Conservation (phyloP, 306 rosid genomes). For the Carpinus fangiana region DNA sequence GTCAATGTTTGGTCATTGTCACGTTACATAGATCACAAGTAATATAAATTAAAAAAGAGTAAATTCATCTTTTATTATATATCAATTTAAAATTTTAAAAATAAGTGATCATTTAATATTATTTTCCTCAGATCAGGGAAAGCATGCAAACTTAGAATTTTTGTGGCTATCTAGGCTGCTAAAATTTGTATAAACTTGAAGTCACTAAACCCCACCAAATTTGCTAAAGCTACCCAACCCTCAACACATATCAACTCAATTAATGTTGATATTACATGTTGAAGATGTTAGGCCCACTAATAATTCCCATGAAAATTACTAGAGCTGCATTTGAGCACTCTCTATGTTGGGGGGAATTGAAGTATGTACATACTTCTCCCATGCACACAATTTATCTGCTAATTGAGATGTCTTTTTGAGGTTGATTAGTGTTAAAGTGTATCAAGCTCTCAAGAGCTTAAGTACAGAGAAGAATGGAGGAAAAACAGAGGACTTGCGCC, state of each 20-base stretch:
- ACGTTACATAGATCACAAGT: no score
- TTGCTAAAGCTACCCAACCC: not conserved
- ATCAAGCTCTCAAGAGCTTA: no score
- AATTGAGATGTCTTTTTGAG: not conserved
- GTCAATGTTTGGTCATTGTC: not conserved
- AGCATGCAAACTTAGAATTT: not conserved
- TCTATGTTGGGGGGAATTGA: not conserved
- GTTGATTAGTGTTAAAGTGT: no score
- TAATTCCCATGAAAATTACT: not conserved
- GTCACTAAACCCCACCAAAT: not conserved
- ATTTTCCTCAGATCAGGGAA: no score
- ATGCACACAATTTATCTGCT: not conserved
- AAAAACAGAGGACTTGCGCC: no score
- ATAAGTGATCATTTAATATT: no score
- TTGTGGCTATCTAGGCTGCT: not conserved
- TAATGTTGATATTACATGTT: not conserved
- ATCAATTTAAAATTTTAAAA: no score
- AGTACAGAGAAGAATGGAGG: no score
- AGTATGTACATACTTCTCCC: not conserved
- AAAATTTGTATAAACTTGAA: not conserved
- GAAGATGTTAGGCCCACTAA: not conserved
- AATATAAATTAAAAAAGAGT: no score
- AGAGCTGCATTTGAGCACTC: not conserved
- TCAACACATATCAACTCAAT: not conserved
- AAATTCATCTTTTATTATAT: no score